Evolutionary conservation across 352 stramenopile species (phyloP), one percentile per base, ranked within the genome.

Genomic region (Blastocystis sp.): DNA sequence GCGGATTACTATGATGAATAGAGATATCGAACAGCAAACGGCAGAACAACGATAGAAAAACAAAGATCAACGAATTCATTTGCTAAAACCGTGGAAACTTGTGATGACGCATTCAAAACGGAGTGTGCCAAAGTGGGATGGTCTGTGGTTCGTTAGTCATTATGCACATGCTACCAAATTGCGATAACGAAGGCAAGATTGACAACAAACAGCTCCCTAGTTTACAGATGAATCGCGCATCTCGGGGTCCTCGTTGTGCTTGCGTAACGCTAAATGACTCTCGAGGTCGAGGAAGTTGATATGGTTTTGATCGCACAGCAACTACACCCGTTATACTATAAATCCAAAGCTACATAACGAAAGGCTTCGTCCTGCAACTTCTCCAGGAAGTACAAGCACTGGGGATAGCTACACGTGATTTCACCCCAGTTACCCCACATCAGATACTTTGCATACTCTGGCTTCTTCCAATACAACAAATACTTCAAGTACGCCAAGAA

Each of bases 401-500:
- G 94, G 3, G 94, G 94, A 81, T 95, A 95, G 26, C 93, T 95
- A 90, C n/a, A 26, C 2, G 12, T 62, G 13, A 90, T 33, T 16
- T 3, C 12, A 0, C 1, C 92, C 93, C 95, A 2, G 13, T 19
- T 61, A 61, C 9, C 4, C 31, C 21, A 78, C 92, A 96, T 93
- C 45, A 97, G 94, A 91, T 96, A 97, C 90, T 95, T 94, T 80
- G 94, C 94, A 81, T 97, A 97, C 82, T 97, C 93, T 61, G 95
- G 95, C 91, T 95, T 91, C 90, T 96, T 96, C 94, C 94, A 97
- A 92, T 97, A 97, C 91, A 95, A 94, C 88, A 97, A 93, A 91
- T 97, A 97, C 80, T 95, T 90, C 65, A 97, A 91, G 91, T 96
- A 97, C 90, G 94, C 94, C 81, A 97, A 91, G 91, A 97, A 97